Evolutionary conservation across 352 stramenopile genomes (phyloP), one percentile per base, ranked within the genome.

Genomic region (Globisporangium echinulatum): DNA sequence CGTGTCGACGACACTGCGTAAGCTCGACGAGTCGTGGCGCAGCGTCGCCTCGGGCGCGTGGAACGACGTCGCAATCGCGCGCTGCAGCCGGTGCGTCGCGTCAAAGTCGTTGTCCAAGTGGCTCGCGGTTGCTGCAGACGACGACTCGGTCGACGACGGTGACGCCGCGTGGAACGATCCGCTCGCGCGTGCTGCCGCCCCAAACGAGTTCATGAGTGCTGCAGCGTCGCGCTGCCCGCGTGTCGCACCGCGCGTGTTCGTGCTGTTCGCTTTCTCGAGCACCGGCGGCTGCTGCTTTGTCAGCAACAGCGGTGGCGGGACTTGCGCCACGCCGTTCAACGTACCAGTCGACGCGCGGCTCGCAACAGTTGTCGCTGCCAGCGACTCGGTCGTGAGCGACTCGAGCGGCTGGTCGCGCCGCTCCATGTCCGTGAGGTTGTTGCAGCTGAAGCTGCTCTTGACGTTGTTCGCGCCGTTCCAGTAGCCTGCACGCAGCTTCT

Each of bases 371-470:
- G 25, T 0, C 55, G 55, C 19, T 67, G 33, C 13, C 10, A 6
- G 11, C 14, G 15, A 14, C 14, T 37, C 15, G 4, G 42, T 11
- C 42, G 42, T 61, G 11, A 65, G 40, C 37, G 70, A 64, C 50
- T 87, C 73, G 43, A 85, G 62, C 51, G 71, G 36, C 7, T 82
- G 54, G 37, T 77, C 77, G 9, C 69, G 70, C 10, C 74, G 66
- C 61, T 88, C 82, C 42, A 89, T 75, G 47, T 91, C 82, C 3
- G 77, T 59, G 17, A 91, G 54, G 53, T 91, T 91, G 67, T 91
- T 91, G 73, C 77, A 89, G 56, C 82, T 91, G 47, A 88, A 88
- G 67, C 82, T 91, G 67, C 77, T 89, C 58, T 83, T 91, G 54
- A 89, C 70, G 62, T 86, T 89, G 57, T 74, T 85, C 19, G 69